phyloP scores from a whole-genome alignment of 2,329 filamentous ascomycete species.

The Alternaria consortialis region DNA sequence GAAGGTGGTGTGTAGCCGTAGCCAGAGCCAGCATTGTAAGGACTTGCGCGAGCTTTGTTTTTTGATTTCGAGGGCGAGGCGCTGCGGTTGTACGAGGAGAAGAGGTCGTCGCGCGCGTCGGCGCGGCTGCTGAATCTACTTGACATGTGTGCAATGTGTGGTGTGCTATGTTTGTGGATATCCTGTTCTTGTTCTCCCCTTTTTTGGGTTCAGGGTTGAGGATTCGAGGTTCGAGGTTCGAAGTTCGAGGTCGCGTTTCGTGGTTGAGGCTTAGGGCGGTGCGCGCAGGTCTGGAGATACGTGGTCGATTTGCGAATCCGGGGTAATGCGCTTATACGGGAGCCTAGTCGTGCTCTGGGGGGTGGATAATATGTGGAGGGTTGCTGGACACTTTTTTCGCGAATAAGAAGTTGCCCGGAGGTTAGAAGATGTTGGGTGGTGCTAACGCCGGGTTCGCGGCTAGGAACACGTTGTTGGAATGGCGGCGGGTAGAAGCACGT shows the following conservation, averaged over 20 bases:
- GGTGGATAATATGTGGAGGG: not conserved
- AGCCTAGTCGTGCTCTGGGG: not conserved
- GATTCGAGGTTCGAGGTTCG: not conserved
- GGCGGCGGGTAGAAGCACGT: constrained; percentile 1
- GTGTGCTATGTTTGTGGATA: not conserved
- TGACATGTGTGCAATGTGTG: constrained; percentile 28
- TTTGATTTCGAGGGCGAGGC: constrained; percentile 51
- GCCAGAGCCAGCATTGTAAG: constrained; percentile 32
- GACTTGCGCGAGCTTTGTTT: constrained; percentile 29
- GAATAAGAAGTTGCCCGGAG: constrained; percentile 7
- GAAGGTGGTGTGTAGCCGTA: constrained; percentile 36
- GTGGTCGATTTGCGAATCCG: not conserved
- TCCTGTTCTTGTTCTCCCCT: not conserved
- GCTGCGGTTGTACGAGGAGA: constrained; percentile 51
- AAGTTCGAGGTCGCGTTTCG: not conserved
- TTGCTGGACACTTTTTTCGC: not conserved
- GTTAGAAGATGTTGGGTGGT: constrained; percentile 10
- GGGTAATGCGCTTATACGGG: not conserved
- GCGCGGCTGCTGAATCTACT: constrained; percentile 42
- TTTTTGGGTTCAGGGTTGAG: not conserved
- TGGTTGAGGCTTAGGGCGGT: not conserved
- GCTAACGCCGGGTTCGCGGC: constrained; percentile 10
- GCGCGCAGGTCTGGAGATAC: not conserved
- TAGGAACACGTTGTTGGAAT: constrained; percentile 12
- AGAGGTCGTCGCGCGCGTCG: constrained; percentile 50